Percentiles rank a stretch among this genome's conserved stretches.
These are phyloP conservation scores for Lumnitzera racemosa DNA, from an alignment of 345 rosid species.

Conservation along the genomic window DNA sequence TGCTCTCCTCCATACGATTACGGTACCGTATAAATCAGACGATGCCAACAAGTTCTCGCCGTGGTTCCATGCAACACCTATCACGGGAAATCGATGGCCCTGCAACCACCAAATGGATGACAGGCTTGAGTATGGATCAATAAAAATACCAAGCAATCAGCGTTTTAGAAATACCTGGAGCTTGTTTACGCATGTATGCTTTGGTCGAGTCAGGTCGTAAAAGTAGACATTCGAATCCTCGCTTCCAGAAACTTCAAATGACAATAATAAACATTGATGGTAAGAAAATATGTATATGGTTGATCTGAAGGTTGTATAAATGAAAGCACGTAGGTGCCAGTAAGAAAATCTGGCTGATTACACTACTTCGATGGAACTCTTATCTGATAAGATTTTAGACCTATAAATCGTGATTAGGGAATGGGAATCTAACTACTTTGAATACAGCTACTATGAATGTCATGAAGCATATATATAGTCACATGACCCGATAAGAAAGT, in stretches of 20 bases:
- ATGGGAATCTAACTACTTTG: no score
- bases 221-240: conserved; percentile 93
- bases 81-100: conserved; percentile 93
- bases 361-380: no score
- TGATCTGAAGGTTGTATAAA: background rate
- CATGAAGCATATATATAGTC: no score
- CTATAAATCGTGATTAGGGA: no score
- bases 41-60: conserved; percentile 95
- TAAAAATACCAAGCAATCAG: background rate
- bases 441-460: no score
- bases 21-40: conserved; percentile 85
- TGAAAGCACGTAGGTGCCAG: background rate
- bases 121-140: background rate
- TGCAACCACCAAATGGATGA: conserved; percentile 20
- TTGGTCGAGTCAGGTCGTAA: conserved; percentile 84
- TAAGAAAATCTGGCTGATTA: no score
- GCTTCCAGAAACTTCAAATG: conserved; percentile 68
- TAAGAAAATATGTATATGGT: conserved; percentile 7
- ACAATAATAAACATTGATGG: conserved; percentile 2
- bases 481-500: no score
- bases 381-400: no score
- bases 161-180: conserved; percentile 51
- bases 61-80: conserved; percentile 90
- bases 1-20: conserved; percentile 97
- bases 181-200: conserved; percentile 87